phyloP scores from a whole-genome alignment of 2,329 filamentous ascomycete genomes.

The Diaporthe amygdali region DNA sequence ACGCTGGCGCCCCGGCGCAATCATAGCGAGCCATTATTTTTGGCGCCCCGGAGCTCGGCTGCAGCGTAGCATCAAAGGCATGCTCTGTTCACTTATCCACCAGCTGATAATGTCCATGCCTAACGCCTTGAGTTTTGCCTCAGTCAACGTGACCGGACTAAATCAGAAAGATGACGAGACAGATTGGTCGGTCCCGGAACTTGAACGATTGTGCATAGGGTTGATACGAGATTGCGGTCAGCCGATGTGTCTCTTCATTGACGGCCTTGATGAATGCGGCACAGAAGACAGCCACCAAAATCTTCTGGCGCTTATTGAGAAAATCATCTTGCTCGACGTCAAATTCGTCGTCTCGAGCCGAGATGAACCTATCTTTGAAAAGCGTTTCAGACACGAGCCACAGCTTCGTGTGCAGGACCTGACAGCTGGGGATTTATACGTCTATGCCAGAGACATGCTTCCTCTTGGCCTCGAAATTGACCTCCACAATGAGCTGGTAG shows the following conservation, averaged over 20 bases:
- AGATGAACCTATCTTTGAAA: neutral
- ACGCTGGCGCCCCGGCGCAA: conserved; percentile 26
- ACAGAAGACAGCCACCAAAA: neutral
- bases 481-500: rapidly evolving
- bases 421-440: neutral
- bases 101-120: conserved; percentile 16
- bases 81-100: conserved; percentile 33
- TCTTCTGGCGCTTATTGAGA: neutral
- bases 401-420: neutral
- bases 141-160: rapidly evolving
- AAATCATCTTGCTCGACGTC: neutral
- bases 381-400: neutral
- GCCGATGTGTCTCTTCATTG: conserved; percentile 27
- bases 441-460: neutral
- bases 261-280: conserved; percentile 7
- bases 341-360: conserved; percentile 3
- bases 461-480: neutral
- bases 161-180: neutral
- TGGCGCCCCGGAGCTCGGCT: conserved; percentile 34
- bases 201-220: neutral
- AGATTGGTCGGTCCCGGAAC: conserved; percentile 26
- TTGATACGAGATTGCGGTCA: neutral
- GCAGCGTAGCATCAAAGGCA: conserved; percentile 33
- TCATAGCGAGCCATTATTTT: conserved; percentile 34
- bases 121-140: neutral